Base-by-base conservation (phyloP, 306 rosid genomes). In the Casuarina equisetifolia region DNA sequence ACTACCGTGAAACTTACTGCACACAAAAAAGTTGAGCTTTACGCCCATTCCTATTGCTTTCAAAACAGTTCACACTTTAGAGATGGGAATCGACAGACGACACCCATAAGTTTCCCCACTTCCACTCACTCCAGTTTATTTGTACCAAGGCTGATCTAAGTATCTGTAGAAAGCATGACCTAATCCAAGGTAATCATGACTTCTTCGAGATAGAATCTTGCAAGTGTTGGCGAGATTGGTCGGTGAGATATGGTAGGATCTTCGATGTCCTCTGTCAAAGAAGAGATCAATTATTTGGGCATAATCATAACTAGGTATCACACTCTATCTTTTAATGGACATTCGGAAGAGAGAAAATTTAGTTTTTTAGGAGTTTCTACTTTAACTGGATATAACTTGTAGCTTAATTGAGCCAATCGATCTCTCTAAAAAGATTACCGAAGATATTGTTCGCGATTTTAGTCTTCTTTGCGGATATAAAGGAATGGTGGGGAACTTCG, bases 211-310 rank as follows among this genome's bases (percentile, higher is more conserved):
- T 69, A 77, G 79, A 52, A 85, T 88, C 82, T 81, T 71, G 46
- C 73, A 48, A 71, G 57, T 59, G 74, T 77, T 50, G 6, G 13
- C 51, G 44, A 42, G 74, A 86, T 83, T 84, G 82, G 82, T 78
- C 61, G 70, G 79, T 55, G 83, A 76, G 86, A 90, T 90, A 83
- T 80, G 74, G 79, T 72, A 44, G 39, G 83, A 88, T 87, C 77
- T 85, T 84, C 81, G 64, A 69, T 67, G 17, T 36, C 76, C 61
- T 72, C 70, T 43, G 85, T 79, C 90, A 86, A 88, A 79, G 55
- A 74, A 38, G 74, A 51, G 20, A 78, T 40, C 75, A 57, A 64
- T 53, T 45, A 38, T 74, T 62, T 61, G 49, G 70, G 20, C 19
- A 63, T 70, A 53, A 45, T 72, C 58, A 35, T 40, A 32, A 44